These are phyloP conservation scores for Metschnikowia baotianmanensis DNA, from an alignment of 805 yeast genomes.

Conservation along the genomic window DNA sequence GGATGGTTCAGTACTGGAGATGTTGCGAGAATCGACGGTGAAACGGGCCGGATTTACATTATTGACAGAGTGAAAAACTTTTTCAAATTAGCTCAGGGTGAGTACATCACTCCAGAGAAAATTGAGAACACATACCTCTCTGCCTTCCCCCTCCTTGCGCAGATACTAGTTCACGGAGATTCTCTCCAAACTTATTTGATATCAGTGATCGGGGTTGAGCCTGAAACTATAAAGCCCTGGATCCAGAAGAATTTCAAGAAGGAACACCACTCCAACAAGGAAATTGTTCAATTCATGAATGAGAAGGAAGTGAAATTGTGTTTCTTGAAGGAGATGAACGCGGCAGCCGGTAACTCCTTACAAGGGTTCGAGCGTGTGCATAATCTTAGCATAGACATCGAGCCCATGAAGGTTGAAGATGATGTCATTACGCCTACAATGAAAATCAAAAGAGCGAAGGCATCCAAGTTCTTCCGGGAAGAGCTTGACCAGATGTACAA, in stretches of 20 bases:
- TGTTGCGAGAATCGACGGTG: conserved; percentile 49
- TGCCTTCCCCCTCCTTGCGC: conserved; percentile 47
- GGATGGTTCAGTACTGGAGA: conserved; percentile 33
- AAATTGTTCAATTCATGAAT: conserved; percentile 27
- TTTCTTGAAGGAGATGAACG: conserved; percentile 39
- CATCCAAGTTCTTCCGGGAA: conserved; percentile 24
- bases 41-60: conserved; percentile 17
- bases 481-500: conserved; percentile 12
- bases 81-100: conserved; percentile 23
- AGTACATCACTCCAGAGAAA: conserved; percentile 21
- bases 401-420: conserved; percentile 61
- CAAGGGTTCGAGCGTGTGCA: conserved; percentile 65
- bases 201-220: conserved; percentile 62
- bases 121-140: conserved; percentile 28
- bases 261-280: conserved; percentile 12
- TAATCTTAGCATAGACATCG: conserved; percentile 50
- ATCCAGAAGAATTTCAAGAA: conserved; percentile 9
- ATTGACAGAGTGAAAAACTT: conserved; percentile 31
- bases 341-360: conserved; percentile 32
- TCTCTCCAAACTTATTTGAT: conserved; percentile 54
- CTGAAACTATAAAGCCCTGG: conserved; percentile 24
- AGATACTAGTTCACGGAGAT: conserved; percentile 64
- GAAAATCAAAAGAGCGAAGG: conserved; percentile 44
- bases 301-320: conserved; percentile 28
- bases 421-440: conserved; percentile 67